These are phyloP conservation scores for Chlamydomonas applanata DNA, from an alignment of 139 green algal species.

Conservation along the genomic window DNA sequence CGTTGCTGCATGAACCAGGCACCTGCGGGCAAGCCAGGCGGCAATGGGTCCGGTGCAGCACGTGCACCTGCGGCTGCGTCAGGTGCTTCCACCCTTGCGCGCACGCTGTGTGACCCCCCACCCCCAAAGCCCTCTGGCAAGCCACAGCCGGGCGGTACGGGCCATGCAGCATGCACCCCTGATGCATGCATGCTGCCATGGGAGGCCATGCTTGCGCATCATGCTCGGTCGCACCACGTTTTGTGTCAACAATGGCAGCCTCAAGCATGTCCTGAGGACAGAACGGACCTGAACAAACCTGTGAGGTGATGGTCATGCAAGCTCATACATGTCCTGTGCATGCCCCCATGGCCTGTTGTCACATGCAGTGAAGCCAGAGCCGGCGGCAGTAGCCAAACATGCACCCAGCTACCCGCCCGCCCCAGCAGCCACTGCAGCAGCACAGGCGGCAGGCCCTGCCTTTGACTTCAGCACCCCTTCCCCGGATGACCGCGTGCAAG, in stretches of 20 bases:
- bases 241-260: too few species aligned
- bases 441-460: neutral
- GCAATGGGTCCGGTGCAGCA: conserved; percentile 7
- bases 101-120: conserved; percentile 54
- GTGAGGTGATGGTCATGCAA: too few species aligned
- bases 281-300: too few species aligned
- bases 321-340: too few species aligned
- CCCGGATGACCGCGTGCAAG: conserved; percentile 60
- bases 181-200: too few species aligned
- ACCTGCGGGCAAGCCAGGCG: neutral
- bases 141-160: conserved; percentile 58
- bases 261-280: too few species aligned
- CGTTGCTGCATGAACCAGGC: conserved; percentile 7
- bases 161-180: too few species aligned
- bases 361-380: conserved; percentile 29
- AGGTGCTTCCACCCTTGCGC: conserved; percentile 75
- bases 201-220: too few species aligned
- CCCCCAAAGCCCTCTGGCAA: conserved; percentile 45
- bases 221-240: too few species aligned
- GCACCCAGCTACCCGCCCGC: conserved; percentile 19
- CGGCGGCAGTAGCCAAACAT: conserved; percentile 18
- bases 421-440: conserved; percentile 17
- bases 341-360: too few species aligned
- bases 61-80: conserved; percentile 35
- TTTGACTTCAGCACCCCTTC: conserved; percentile 71